A percentile compares a stretch with the other conserved stretches of the same genome.
phyloP scores from a whole-genome alignment of 1,284 basidiomycete genomes.

The Leccinum subrobustum region DNA sequence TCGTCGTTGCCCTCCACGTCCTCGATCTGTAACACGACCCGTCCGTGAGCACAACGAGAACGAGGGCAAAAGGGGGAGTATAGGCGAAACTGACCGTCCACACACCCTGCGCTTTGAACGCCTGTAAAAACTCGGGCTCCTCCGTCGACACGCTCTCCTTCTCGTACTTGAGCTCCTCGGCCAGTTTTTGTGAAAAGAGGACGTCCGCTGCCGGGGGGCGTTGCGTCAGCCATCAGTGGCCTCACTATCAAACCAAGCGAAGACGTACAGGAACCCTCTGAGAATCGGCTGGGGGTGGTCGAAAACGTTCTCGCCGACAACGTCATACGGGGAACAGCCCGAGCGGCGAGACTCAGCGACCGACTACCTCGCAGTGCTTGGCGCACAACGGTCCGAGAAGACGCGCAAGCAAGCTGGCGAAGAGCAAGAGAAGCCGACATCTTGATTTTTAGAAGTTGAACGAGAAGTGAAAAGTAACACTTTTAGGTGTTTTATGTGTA shows the following conservation, averaged over 20 bases:
- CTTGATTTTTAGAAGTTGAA: slow-evolving; percentile 2
- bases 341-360: slow-evolving; percentile 20
- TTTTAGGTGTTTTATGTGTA: background rate
- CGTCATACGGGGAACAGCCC: slow-evolving; percentile 24
- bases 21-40: slow-evolving; percentile 52
- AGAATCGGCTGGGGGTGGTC: slow-evolving; percentile 49
- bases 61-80: no score
- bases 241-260: background rate
- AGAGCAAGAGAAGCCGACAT: slow-evolving; percentile 48
- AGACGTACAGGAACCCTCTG: slow-evolving; percentile 62
- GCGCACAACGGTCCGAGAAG: slow-evolving; percentile 37
- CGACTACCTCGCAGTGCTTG: slow-evolving; percentile 25
- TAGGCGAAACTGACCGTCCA: slow-evolving; percentile 58
- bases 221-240: background rate
- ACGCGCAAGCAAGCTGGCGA: slow-evolving; percentile 40
- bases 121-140: slow-evolving; percentile 76
- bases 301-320: slow-evolving; percentile 52
- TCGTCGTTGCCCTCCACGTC: slow-evolving; percentile 81
- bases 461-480: background rate
- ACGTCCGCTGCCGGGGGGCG: slow-evolving; percentile 63
- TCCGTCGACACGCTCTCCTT: slow-evolving; percentile 51
- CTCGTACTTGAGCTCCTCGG: slow-evolving; percentile 87
- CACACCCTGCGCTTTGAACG: slow-evolving; percentile 72
- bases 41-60: background rate
- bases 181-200: slow-evolving; percentile 71